A percentile compares a stretch with the other conserved stretches of the same genome.
Evolutionary conservation across 2,329 filamentous ascomycete species (phyloP).

Genomic region (Daldinia sp.): DNA sequence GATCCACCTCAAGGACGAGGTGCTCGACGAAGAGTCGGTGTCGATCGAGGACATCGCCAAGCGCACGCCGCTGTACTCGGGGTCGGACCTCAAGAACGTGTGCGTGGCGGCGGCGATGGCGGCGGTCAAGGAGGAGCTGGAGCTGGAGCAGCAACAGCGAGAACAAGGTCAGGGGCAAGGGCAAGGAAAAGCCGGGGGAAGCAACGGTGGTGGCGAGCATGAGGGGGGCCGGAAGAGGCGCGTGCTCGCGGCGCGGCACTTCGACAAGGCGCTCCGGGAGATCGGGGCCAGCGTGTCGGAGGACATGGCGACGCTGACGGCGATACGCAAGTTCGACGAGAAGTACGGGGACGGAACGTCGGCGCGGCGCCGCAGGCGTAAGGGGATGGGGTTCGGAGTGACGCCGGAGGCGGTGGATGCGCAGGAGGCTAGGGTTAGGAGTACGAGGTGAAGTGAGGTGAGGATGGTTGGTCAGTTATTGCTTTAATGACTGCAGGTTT

Average conservation of each 20-base stretch:
- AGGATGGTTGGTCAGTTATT: not conserved
- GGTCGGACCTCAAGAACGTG: constrained; percentile 85
- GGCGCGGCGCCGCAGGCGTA: constrained; percentile 69
- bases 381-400: constrained; percentile 70
- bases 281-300: constrained; percentile 94
- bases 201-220: not conserved
- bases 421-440: constrained; percentile 60
- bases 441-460: constrained; percentile 35
- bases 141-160: constrained; percentile 47
- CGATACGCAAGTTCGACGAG: constrained; percentile 95
- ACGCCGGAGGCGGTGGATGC: constrained; percentile 55
- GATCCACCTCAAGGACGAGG: constrained; percentile 78
- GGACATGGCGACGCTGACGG: constrained; percentile 87
- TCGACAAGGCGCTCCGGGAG: constrained; percentile 86
- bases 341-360: constrained; percentile 87
- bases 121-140: constrained; percentile 79
- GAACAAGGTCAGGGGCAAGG: constrained; percentile 42
- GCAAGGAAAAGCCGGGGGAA: constrained; percentile 45
- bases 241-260: constrained; percentile 76
- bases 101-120: constrained; percentile 83
- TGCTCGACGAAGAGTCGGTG: constrained; percentile 68
- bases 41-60: constrained; percentile 72
- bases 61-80: constrained; percentile 81
- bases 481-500: too few species aligned
- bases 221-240: constrained; percentile 65